These are phyloP conservation scores for Aspergillus piperis DNA, from an alignment of 2,329 filamentous ascomycete species.

Conservation along the genomic window DNA sequence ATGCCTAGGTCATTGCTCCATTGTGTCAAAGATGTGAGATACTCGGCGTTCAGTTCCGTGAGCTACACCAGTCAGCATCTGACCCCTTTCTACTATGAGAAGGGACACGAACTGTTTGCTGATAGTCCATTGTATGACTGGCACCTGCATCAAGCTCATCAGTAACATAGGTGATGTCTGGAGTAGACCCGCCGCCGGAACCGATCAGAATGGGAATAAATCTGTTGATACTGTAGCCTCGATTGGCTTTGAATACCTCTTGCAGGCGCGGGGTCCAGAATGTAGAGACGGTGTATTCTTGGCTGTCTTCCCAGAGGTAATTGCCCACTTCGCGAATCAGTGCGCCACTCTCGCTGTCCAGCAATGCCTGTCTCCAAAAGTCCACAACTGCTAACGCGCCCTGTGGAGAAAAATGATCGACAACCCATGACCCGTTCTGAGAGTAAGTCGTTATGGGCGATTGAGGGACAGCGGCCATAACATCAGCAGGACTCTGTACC, in stretches of 20 bases:
- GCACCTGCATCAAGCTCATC: slow-evolving; percentile 9
- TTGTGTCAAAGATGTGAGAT: slow-evolving; percentile 31
- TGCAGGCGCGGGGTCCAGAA: slow-evolving; percentile 42
- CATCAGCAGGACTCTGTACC: neutral
- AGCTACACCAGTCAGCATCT: neutral
- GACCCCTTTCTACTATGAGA: no score
- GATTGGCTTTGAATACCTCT: slow-evolving; percentile 29
- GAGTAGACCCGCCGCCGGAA: slow-evolving; percentile 24
- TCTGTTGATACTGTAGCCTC: slow-evolving; percentile 37
- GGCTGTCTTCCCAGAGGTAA: slow-evolving; percentile 27
- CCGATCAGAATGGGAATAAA: slow-evolving; percentile 36
- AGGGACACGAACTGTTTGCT: neutral
- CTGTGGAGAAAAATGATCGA: slow-evolving; percentile 2
- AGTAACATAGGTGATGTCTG: slow-evolving; percentile 2
- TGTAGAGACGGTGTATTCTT: slow-evolving; percentile 35
- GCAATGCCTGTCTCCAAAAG: slow-evolving; percentile 7
- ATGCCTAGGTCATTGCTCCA: slow-evolving; percentile 39
- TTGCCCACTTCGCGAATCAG: slow-evolving; percentile 1
- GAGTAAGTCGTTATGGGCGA: neutral
- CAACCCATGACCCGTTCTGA: slow-evolving; percentile 2
- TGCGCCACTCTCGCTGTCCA: neutral
- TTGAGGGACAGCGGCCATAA: neutral
- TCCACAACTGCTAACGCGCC: neutral
- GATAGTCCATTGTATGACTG: slow-evolving; percentile 24
- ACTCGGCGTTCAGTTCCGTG: slow-evolving; percentile 20